These are phyloP conservation scores for Pueraria montana DNA, from an alignment of 306 rosid genomes.

Conservation along the genomic window DNA sequence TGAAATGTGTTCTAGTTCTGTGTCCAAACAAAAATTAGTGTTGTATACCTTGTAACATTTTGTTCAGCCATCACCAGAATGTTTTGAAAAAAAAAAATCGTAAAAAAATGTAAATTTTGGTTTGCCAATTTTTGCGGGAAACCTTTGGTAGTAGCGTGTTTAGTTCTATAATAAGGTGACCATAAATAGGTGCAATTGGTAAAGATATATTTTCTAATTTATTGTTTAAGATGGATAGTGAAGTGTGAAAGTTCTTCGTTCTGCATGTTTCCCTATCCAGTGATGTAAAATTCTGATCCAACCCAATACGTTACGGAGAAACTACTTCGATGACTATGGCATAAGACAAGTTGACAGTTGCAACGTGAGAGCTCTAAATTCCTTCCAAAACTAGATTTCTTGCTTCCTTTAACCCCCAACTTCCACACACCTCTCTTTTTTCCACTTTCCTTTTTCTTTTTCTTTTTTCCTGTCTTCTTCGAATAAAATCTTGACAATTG, in stretches of 20 bases:
- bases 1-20: slow-evolving; percentile 30
- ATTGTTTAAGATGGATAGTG: slow-evolving; percentile 34
- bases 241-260: slow-evolving; percentile 7
- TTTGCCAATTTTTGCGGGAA: slow-evolving; percentile 30
- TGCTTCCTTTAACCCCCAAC: neutral
- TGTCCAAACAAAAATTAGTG: slow-evolving; percentile 31
- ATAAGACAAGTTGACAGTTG: slow-evolving; percentile 36
- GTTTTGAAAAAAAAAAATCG: slow-evolving; percentile 8
- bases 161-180: slow-evolving; percentile 25
- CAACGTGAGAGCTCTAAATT: slow-evolving; percentile 33
- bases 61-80: slow-evolving; percentile 40
- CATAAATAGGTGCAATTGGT: slow-evolving; percentile 6
- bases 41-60: slow-evolving; percentile 37
- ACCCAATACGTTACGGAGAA: slow-evolving; percentile 1
- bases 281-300: slow-evolving; percentile 41
- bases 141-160: slow-evolving; percentile 2
- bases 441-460: neutral
- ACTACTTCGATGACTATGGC: neutral
- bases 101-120: slow-evolving; percentile 16
- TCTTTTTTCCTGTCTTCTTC: neutral
- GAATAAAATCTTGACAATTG: slow-evolving; percentile 34
- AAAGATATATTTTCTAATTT: slow-evolving; percentile 31
- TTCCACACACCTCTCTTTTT: neutral
- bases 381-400: slow-evolving; percentile 9
- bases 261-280: slow-evolving; percentile 15